Base-by-base conservation (phyloP, 1,284 basidiomycete genomes). In the Termitomyces sp. region DNA sequence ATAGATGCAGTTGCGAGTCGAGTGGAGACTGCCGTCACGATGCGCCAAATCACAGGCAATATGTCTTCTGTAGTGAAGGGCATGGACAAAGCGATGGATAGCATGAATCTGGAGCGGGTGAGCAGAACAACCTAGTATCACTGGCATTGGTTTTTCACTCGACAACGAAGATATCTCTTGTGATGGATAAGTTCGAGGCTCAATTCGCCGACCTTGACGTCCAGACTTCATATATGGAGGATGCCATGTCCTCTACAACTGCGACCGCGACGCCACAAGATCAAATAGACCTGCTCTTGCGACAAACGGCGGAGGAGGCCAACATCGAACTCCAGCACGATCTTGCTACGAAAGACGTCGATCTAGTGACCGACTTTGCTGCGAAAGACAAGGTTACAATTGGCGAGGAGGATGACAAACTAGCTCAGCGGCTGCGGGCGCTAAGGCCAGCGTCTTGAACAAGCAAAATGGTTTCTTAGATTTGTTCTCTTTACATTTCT, bases 71-170 rank as follows among this genome's bases (percentile, higher is more conserved):
- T 99, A 5, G 97, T 99, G 51, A 89, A 87, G 68, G 95, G 95
- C 19, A 98, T 99, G 95, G 97, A 99, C 71, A 92, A 90, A 68
- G 97, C 97, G 4, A 98, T 99, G 97, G 92, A 98, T 68, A 92
- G 82, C 72, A 99, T 99, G 97, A 98, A 99, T 74, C 82, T 99
- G 50, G 97, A 99, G 67, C 80, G 88, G 69, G 95, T 63, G 42
- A 56, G 60, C 94, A 66, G 66, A 86, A 15, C 26, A 41, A 10
- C 3, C 26, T 6, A 36, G 1, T 1, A 38, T 1, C n/a, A n/a
- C 13, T 7, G 54, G 43, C 42, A 42, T 59, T 55, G 38, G 43
- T 28, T 41, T 30, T 15, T 42, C 36, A 54, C 34, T 50, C 46
- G 17, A 26, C 24, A 26, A 30, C 45, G 1, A 34, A 98, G 95